Percentiles rank a stretch among this genome's conserved stretches.
These are phyloP conservation scores for Candida pini DNA, from an alignment of 805 yeast species.

Conservation along the genomic window DNA sequence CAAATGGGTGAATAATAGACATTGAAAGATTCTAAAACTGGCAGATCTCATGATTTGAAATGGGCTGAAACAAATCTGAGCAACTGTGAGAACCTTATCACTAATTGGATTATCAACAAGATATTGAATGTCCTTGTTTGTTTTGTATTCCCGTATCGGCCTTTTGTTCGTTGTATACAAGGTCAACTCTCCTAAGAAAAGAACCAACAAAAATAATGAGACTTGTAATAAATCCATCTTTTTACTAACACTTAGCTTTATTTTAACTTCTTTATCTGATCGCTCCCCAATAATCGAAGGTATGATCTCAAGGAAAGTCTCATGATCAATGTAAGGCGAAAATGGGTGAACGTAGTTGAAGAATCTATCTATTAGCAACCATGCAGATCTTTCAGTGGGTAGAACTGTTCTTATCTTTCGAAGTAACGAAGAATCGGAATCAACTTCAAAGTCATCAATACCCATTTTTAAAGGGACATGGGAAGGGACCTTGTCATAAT, in stretches of 20 bases:
- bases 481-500: slow-evolving; percentile 3
- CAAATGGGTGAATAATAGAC: slow-evolving; percentile 34
- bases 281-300: slow-evolving; percentile 31
- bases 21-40: slow-evolving; percentile 38
- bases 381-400: slow-evolving; percentile 35
- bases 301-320: slow-evolving; percentile 27
- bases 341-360: slow-evolving; percentile 41
- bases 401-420: slow-evolving; percentile 25
- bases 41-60: slow-evolving; percentile 35
- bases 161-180: slow-evolving; percentile 24
- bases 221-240: slow-evolving; percentile 36
- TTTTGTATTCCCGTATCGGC: slow-evolving; percentile 20
- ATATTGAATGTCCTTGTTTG: slow-evolving; percentile 27
- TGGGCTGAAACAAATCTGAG: slow-evolving; percentile 34
- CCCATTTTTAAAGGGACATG: slow-evolving; percentile 10
- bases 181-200: slow-evolving; percentile 38
- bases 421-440: slow-evolving; percentile 15
- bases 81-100: slow-evolving; percentile 32
- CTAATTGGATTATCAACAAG: slow-evolving; percentile 35
- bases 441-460: slow-evolving; percentile 25
- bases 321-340: slow-evolving; percentile 41
- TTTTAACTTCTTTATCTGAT: slow-evolving; percentile 22
- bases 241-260: slow-evolving; percentile 30
- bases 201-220: slow-evolving; percentile 34
- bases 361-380: slow-evolving; percentile 37